phyloP scores from a whole-genome alignment of 257 asterid species.

The Nemophila menziesii region DNA sequence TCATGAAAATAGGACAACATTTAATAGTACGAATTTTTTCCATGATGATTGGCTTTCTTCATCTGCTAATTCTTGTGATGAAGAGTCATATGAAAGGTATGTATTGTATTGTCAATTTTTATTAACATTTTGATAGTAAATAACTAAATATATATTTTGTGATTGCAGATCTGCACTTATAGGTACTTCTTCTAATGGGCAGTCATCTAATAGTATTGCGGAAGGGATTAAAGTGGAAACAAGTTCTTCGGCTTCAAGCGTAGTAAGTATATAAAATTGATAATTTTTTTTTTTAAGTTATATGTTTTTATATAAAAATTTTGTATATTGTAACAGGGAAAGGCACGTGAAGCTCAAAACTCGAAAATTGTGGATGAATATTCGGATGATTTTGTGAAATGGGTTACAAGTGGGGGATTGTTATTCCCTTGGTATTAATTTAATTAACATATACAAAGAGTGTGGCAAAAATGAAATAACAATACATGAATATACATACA shows the following conservation, averaged over 20 bases:
- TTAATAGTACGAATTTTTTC: slow-evolving; percentile 65
- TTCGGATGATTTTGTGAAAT: slow-evolving; percentile 48
- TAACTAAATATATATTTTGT: slow-evolving; percentile 1
- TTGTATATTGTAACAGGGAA: slow-evolving; percentile 22
- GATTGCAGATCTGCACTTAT: slow-evolving; percentile 54
- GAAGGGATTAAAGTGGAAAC: slow-evolving; percentile 33
- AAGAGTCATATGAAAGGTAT: slow-evolving; percentile 62
- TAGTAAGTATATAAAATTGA: slow-evolving; percentile 1
- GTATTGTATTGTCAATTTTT: background rate
- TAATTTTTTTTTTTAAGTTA: background rate
- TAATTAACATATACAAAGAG: slow-evolving; percentile 54
- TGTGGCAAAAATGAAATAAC: slow-evolving; percentile 16
- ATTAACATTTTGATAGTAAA: background rate
- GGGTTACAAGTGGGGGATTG: slow-evolving; percentile 51
- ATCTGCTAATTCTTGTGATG: slow-evolving; percentile 89
- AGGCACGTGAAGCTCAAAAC: slow-evolving; percentile 26
- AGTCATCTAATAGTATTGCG: slow-evolving; percentile 23
- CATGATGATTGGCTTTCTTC: slow-evolving; percentile 80
- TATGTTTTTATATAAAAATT: background rate
- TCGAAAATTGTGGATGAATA: slow-evolving; percentile 24
- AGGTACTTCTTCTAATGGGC: slow-evolving; percentile 33
- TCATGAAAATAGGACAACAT: slow-evolving; percentile 38
- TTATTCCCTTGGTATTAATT: slow-evolving; percentile 36
- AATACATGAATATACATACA: too few species aligned
- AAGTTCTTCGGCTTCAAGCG: slow-evolving; percentile 29